Evolutionary conservation across 768 basidiomycete genomes (phyloP), one percentile per base, ranked within the genome.

Genomic region (Russula griseocarnosa): DNA sequence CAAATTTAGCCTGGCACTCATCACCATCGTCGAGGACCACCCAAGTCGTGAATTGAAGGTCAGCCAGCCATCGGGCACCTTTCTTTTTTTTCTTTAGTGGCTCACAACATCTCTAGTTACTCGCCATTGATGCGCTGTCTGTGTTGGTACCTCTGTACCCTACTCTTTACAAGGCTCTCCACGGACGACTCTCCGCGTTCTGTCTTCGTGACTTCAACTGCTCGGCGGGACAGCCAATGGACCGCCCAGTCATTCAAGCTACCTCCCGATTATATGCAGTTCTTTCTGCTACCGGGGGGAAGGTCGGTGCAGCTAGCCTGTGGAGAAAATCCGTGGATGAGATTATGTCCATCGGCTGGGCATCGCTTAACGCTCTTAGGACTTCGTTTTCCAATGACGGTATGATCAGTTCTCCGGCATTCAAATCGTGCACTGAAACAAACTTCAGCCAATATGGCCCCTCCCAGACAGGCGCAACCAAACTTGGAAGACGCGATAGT

Each of bases 281-380:
- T 26, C 78, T 94, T 6, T 87, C 87, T 72, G 74, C 83, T 32
- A 86, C 88, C 0, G 90, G 90, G 24, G 92, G 92, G 9, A 94
- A 92, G 74, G 85, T 90, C 10, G 88, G 86, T 28, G 85, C 86
- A 18, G 78, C 83, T 13, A 82, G 77, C 57, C 69, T 87, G 6
- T 94, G 92, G 92, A 81, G 86, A 66, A 90, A 87, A 69, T 84
- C 84, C 18, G 63, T 92, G 28, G 88, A 92, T 55, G 87, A 87
- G 32, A 84, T 86, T 2, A 63, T 93, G 55, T 76, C 75, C 0
- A 84, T 86, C 69, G 84, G 82, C n/a, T 86, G 84, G 84, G 79
- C 76, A 62, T 81, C 87, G 3, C 83, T 90, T 70, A 65, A 75
- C 30, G 73, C 78, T 7, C 64, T 93, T 55, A 77, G 88, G 62